Conservation (phyloP, 2,329 filamentous ascomycete genomes). For the Pyricularia grisea region DNA sequence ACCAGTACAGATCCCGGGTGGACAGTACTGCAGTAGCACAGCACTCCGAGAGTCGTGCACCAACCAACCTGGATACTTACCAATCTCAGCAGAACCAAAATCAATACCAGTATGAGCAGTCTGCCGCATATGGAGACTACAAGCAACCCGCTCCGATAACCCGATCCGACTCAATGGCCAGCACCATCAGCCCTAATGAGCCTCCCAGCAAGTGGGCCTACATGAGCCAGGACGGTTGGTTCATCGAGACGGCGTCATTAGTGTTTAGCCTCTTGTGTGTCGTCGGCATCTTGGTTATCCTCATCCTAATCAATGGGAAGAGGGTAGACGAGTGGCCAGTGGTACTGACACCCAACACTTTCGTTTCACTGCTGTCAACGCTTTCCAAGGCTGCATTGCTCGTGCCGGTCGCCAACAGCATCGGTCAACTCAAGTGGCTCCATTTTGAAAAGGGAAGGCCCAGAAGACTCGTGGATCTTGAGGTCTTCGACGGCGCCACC, state of each 20-base stretch:
- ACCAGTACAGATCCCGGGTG: background rate
- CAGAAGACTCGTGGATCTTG: slow-evolving; percentile 15
- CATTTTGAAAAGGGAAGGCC: slow-evolving; percentile 15
- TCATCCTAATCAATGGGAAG: slow-evolving; percentile 9
- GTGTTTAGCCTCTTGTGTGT: slow-evolving; percentile 7
- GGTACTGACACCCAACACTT: slow-evolving; percentile 16
- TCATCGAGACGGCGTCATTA: slow-evolving; percentile 6
- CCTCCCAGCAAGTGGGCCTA: background rate
- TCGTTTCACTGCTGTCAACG: slow-evolving; percentile 18
- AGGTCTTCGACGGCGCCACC: slow-evolving; percentile 17
- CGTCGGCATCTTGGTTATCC: slow-evolving; percentile 6
- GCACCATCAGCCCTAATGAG: background rate
- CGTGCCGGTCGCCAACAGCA: slow-evolving; percentile 15
- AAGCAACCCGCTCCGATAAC: background rate
- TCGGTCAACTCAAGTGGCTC: slow-evolving; percentile 23
- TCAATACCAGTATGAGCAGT: background rate
- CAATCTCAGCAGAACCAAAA: background rate
- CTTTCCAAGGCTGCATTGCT: slow-evolving; percentile 15
- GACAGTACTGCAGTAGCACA: background rate
- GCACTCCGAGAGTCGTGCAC: background rate
- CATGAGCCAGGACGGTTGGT: slow-evolving; percentile 5
- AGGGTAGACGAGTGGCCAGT: slow-evolving; percentile 13
- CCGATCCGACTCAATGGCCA: background rate
- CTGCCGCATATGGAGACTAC: background rate
- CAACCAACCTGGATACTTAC: background rate